Evolutionary conservation across 2,329 filamentous ascomycete species (phyloP).

Genomic region (Aureobasidium melanogenum): DNA sequence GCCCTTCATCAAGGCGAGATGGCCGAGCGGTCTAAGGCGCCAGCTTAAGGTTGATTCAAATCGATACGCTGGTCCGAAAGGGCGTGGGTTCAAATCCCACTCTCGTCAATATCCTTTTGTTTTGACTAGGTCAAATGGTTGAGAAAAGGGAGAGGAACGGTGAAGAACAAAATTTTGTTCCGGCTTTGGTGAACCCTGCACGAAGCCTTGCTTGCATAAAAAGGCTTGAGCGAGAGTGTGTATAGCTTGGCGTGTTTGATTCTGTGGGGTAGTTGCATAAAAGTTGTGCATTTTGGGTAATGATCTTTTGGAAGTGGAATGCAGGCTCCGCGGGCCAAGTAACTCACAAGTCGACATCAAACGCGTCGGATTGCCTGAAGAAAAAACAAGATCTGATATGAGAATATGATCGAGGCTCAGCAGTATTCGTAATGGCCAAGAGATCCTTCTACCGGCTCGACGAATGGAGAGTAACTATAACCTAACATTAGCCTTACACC

Average conservation of each 20-base stretch:
- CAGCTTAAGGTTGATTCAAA: slow-evolving; percentile 8
- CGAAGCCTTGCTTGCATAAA: not conserved
- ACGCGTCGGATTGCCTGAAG: not conserved
- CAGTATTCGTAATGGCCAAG: not conserved
- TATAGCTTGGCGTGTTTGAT: not conserved
- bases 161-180: not conserved
- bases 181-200: not conserved
- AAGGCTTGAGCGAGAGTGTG: not conserved
- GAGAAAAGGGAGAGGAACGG: no score
- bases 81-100: slow-evolving; percentile 8
- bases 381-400: not conserved
- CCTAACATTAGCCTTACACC: not conserved
- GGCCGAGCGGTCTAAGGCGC: slow-evolving; percentile 11
- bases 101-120: slow-evolving; percentile 8
- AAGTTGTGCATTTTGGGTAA: not conserved
- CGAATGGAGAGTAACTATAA: not conserved
- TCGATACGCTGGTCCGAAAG: slow-evolving; percentile 8
- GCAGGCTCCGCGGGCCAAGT: no score
- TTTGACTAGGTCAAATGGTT: no score
- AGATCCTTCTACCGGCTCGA: not conserved
- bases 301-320: not conserved
- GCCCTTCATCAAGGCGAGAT: not conserved
- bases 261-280: not conserved
- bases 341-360: not conserved
- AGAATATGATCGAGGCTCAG: not conserved